These are phyloP conservation scores for Crithidia brevicula DNA, from an alignment of 208 protist genomes.

Conservation along the genomic window DNA sequence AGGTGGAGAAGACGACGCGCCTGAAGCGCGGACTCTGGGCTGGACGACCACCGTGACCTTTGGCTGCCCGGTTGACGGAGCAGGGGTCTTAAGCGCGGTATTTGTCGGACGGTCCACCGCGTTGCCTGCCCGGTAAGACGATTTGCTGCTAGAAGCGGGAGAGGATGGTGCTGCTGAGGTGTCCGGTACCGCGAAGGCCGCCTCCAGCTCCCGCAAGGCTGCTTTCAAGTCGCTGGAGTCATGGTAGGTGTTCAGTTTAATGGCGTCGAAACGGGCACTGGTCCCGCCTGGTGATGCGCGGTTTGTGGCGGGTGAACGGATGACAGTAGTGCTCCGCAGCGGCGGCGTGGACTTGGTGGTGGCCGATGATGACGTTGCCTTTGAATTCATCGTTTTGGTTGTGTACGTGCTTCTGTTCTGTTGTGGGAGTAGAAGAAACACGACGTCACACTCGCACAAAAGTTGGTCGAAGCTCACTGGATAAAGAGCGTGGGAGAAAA, in stretches of 20 bases:
- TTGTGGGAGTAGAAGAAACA: no score
- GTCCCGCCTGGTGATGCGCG: neutral
- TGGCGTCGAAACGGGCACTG: constrained; percentile 1
- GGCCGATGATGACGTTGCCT: neutral
- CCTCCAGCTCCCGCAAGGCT: constrained; percentile 28
- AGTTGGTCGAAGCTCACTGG: no score
- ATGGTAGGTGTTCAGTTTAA: constrained; percentile 33
- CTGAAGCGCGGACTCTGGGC: neutral
- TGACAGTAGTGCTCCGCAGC: constrained; percentile 25
- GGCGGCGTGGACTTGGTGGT: neutral
- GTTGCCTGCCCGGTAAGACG: neutral
- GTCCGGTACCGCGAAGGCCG: constrained; percentile 8
- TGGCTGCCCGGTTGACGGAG: neutral
- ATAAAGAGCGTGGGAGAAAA: no score
- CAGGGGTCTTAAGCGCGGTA: neutral
- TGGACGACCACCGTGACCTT: neutral
- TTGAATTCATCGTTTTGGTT: constrained; percentile 2
- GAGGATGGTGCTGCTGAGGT: neutral
- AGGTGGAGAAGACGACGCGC: neutral
- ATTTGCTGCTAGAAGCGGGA: no score
- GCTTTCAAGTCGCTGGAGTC: constrained; percentile 37
- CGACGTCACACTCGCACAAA: no score
- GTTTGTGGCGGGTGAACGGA: neutral
- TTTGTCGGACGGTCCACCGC: neutral
- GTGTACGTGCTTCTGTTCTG: neutral